A percentile compares a stretch with the other conserved stretches of the same genome.
Conservation (phyloP, 371 early-diverging fungal genomes). For the Syncephalastrum contaminatum region DNA sequence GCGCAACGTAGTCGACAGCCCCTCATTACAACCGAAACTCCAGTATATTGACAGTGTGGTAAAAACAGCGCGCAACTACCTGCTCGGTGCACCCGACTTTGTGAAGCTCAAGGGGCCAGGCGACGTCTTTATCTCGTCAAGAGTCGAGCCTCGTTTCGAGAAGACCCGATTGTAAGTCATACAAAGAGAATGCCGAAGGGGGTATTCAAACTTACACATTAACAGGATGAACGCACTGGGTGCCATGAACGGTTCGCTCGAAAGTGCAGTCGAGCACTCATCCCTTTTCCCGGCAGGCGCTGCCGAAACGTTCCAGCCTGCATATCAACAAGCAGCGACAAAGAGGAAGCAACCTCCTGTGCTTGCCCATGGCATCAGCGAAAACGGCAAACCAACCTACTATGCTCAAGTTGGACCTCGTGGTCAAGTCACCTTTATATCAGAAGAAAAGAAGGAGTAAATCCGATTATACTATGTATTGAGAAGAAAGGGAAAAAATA, state of each 20-base stretch:
- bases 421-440: constrained; percentile 32
- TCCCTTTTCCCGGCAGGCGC: constrained; percentile 34
- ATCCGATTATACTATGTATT: not conserved
- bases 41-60: constrained; percentile 33
- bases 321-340: not conserved
- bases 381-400: constrained; percentile 42
- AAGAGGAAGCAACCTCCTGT: constrained; percentile 22
- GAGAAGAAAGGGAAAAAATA: not conserved
- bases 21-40: constrained; percentile 48
- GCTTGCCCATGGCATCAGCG: constrained; percentile 37
- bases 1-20: constrained; percentile 46
- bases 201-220: not conserved
- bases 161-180: constrained; percentile 40
- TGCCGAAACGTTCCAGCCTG: constrained; percentile 4
- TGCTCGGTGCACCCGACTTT: constrained; percentile 59
- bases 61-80: constrained; percentile 34
- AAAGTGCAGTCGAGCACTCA: constrained; percentile 38
- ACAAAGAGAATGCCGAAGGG: not conserved
- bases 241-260: constrained; percentile 43
- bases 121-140: constrained; percentile 65
- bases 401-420: constrained; percentile 41
- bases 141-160: constrained; percentile 56
- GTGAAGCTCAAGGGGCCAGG: constrained; percentile 69
- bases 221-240: constrained; percentile 44
- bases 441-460: constrained; percentile 12